Percentiles rank a stretch among this genome's conserved stretches.
Conservation (phyloP, 352 stramenopile genomes). For the Pseudoperonospora humuli region DNA sequence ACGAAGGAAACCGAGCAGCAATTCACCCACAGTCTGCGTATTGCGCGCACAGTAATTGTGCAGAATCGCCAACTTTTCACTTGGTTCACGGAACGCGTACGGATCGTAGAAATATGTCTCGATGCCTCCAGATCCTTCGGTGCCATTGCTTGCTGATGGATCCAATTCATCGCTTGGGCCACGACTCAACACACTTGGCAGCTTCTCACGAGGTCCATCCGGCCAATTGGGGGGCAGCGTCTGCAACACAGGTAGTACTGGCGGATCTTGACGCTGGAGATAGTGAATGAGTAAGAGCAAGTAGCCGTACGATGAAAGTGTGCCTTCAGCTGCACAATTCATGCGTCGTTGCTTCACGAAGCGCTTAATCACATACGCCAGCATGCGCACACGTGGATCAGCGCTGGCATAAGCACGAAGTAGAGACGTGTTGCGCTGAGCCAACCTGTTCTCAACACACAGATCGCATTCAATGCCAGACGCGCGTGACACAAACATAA, state of each 20-base stretch:
- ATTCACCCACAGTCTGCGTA: conserved; percentile 43
- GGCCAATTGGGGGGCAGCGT: conserved; percentile 52
- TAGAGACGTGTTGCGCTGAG: conserved; percentile 95
- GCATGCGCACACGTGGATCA: conserved; percentile 59
- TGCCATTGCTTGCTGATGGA: conserved; percentile 8
- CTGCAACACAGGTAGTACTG: conserved; percentile 70
- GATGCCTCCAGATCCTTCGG: conserved; percentile 25
- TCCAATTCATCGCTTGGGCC: conserved; percentile 42
- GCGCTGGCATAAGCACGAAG: conserved; percentile 89
- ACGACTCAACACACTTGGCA: conserved; percentile 48
- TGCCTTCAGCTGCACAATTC: conserved; percentile 77
- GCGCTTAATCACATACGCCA: conserved; percentile 78
- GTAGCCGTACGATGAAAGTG: conserved; percentile 79
- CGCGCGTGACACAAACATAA: conserved; percentile 92
- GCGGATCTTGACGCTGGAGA: conserved; percentile 62
- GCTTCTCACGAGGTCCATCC: conserved; percentile 16
- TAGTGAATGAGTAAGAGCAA: conserved; percentile 82
- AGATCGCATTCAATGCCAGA: conserved; percentile 70
- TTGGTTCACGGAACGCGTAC: conserved; percentile 45
- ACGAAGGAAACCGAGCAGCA: conserved; percentile 67
- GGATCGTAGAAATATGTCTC: conserved; percentile 85
- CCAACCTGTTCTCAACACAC: conserved; percentile 94
- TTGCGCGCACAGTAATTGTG: conserved; percentile 40
- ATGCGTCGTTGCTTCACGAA: conserved; percentile 80
- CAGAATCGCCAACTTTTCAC: conserved; percentile 35